Conservation (phyloP, 1,284 basidiomycete genomes). For the Ustilago tritici region DNA sequence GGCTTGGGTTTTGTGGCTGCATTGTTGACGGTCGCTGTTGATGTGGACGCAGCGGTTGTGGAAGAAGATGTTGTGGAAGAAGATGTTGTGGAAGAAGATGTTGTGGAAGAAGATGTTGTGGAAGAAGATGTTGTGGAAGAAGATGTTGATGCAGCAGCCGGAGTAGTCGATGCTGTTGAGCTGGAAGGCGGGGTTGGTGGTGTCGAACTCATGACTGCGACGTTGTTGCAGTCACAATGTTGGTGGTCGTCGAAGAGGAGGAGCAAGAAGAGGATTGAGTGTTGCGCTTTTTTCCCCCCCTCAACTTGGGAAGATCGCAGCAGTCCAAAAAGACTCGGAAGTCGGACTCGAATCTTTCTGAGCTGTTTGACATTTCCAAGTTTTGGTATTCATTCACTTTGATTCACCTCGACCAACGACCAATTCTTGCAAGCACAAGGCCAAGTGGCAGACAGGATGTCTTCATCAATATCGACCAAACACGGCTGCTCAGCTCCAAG, state of each 20-base stretch:
- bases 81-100: slow-evolving; percentile 20
- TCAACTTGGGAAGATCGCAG: slow-evolving; percentile 22
- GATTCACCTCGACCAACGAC: neutral
- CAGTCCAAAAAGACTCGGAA: neutral
- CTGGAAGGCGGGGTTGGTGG: slow-evolving; percentile 14
- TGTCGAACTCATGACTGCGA: slow-evolving; percentile 26
- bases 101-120: slow-evolving; percentile 14
- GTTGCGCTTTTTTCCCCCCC: neutral
- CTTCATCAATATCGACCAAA: slow-evolving; percentile 1
- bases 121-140: slow-evolving; percentile 15
- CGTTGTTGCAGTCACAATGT: slow-evolving; percentile 1
- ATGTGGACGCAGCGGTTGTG: slow-evolving; percentile 13
- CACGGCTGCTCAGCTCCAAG: neutral
- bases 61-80: slow-evolving; percentile 21
- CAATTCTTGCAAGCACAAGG: neutral
- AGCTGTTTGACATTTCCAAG: neutral
- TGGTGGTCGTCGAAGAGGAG: slow-evolving; percentile 6
- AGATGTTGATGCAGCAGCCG: slow-evolving; percentile 12
- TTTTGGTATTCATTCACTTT: slow-evolving; percentile 1
- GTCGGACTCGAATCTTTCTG: neutral
- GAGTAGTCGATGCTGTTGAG: slow-evolving; percentile 8
- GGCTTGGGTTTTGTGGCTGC: slow-evolving; percentile 27
- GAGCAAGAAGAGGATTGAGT: slow-evolving; percentile 6
- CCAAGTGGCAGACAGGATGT: neutral
- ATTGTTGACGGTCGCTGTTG: slow-evolving; percentile 7